Evolutionary conservation across 1,139 yeast species (phyloP).

Genomic region (Eremothecium cymbalariae): DNA sequence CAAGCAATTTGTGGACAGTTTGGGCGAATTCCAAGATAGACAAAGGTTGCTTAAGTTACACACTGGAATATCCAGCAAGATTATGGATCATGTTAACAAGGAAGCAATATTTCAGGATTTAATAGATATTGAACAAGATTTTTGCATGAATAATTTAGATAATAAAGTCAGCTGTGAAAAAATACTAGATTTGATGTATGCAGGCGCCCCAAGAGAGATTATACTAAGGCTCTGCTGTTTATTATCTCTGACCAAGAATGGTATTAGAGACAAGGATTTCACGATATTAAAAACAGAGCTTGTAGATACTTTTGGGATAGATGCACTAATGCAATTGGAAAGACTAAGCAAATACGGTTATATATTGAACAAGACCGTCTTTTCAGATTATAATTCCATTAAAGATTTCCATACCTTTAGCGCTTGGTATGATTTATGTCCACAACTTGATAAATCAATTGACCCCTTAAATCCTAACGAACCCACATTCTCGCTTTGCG

Average conservation of each 20-base stretch:
- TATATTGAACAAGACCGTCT: constrained; percentile 15
- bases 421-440: constrained; percentile 20
- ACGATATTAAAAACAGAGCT: constrained; percentile 22
- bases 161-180: constrained; percentile 18
- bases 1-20: constrained; percentile 59
- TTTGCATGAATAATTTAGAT: constrained; percentile 22
- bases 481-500: constrained; percentile 31
- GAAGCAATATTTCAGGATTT: constrained; percentile 42
- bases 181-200: constrained; percentile 23
- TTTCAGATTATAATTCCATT: constrained; percentile 6
- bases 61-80: constrained; percentile 64
- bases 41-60: constrained; percentile 69
- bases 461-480: constrained; percentile 19
- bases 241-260: constrained; percentile 22
- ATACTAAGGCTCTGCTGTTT: constrained; percentile 23
- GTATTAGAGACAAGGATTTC: constrained; percentile 26
- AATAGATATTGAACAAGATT: constrained; percentile 59
- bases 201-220: constrained; percentile 15
- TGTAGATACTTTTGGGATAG: constrained; percentile 27
- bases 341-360: constrained; percentile 19
- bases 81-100: constrained; percentile 47
- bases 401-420: constrained; percentile 7
- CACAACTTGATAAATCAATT: constrained; percentile 16
- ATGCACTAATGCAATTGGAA: constrained; percentile 22
- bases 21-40: constrained; percentile 57